Evolutionary conservation across 2,329 filamentous ascomycete species (phyloP).

Genomic region (Biscogniauxia sp.): DNA sequence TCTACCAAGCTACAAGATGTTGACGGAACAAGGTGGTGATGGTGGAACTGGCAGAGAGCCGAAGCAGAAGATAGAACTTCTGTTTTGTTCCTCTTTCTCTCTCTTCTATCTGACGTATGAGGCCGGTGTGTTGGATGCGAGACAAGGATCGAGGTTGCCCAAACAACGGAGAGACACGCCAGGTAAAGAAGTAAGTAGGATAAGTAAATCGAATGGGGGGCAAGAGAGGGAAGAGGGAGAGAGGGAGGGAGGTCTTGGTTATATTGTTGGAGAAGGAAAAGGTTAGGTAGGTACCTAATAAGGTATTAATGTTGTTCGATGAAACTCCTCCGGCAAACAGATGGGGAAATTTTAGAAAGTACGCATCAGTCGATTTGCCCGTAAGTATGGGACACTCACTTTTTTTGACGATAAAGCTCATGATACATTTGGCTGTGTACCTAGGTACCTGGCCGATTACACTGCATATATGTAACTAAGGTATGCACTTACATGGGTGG

Average conservation of each 20-base stretch:
- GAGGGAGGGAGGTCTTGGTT: no score
- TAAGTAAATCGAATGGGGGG: neutral
- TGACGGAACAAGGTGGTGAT: slow-evolving; percentile 4
- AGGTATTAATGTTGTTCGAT: slow-evolving; percentile 2
- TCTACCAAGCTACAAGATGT: neutral
- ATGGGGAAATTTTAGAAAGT: slow-evolving; percentile 6
- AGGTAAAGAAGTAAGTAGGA: slow-evolving; percentile 4
- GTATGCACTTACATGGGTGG: slow-evolving; percentile 3
- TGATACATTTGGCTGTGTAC: slow-evolving; percentile 14
- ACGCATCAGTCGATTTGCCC: slow-evolving; percentile 5
- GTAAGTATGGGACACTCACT: neutral
- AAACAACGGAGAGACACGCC: neutral
- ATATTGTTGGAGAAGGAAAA: slow-evolving; percentile 2
- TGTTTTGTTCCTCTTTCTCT: no score
- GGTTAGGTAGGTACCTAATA: slow-evolving; percentile 9
- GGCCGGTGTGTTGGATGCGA: neutral
- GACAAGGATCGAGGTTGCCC: neutral
- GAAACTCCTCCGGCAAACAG: slow-evolving; percentile 5
- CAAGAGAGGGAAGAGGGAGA: no score
- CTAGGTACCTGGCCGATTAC: slow-evolving; percentile 12
- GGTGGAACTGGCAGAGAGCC: neutral
- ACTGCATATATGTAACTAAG: slow-evolving; percentile 1
- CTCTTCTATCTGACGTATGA: no score
- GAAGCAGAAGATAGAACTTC: neutral
- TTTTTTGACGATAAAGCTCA: slow-evolving; percentile 19